Evolutionary conservation across 345 rosid species (phyloP), one percentile per base, ranked within the genome.

Genomic region (Moricandia arvensis): DNA sequence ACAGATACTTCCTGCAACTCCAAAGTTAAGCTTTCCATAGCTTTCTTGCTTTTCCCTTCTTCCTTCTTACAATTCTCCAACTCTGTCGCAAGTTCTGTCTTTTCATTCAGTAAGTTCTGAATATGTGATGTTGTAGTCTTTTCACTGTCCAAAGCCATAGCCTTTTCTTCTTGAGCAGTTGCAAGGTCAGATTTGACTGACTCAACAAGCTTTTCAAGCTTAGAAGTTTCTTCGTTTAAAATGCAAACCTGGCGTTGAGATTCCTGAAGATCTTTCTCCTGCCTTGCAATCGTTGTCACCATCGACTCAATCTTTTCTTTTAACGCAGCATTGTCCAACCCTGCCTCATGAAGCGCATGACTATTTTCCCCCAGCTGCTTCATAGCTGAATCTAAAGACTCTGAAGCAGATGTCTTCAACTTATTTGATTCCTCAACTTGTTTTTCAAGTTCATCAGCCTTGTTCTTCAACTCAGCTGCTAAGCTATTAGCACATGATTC

Each of bases 1-100:
- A 79, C 77, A 51, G 93, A 88, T 61, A 86, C 97, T 84, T 88
- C 93, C 65, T 91, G 97, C 63, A 89, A 85, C 64, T 95, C 92
- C 54, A 87, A 85, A 51, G 89, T 89, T 70, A 93, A 80, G 68
- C 90, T 87, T 78, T 89, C 98, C 85, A 85, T 86, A 49, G 90
- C 93, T 83, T 89, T 87, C 86, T 91, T 91, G 83, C 89, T 87
- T 83, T 85, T 87, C 83, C 87, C 93, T 77, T 89, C 97, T 83
- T 89, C 96, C 21, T 84, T 85, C 80, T 76, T 85, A 49, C 81
- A 83, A 30, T 66, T 87, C 74, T 87, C 89, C 86, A 91, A 66
- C 41, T 89, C 90, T 54, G 68, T 80, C 6, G 85, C 80, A 38
- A 89, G 89, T 51, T 85, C 83, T 60, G 81, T 81, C 80, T 86